phyloP scores from a whole-genome alignment of 805 yeast species.

The Monosporozyma servazzii region DNA sequence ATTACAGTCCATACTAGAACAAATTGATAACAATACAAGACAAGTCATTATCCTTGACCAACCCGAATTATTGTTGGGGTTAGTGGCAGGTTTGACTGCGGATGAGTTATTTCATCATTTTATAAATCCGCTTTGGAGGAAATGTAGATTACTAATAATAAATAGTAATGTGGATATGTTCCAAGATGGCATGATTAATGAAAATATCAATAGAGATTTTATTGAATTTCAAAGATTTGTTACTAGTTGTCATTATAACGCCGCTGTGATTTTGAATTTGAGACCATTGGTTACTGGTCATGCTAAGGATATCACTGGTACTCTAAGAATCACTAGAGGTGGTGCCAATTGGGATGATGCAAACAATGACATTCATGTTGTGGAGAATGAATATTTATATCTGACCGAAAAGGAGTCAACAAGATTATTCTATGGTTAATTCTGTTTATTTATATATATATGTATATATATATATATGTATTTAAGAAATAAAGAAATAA shows the following conservation, averaged over 20 bases:
- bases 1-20: constrained; percentile 58
- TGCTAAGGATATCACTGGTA: constrained; percentile 76
- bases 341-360: constrained; percentile 26
- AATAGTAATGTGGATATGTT: constrained; percentile 15
- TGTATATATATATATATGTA: not conserved
- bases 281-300: constrained; percentile 70
- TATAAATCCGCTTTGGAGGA: constrained; percentile 19
- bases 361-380: constrained; percentile 25
- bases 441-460: not conserved
- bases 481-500: too few species aligned
- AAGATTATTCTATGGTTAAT: constrained; percentile 33
- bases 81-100: constrained; percentile 20
- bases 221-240: constrained; percentile 23
- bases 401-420: constrained; percentile 46
- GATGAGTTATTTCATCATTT: constrained; percentile 22
- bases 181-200: constrained; percentile 6
- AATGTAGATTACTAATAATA: constrained; percentile 21
- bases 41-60: constrained; percentile 23
- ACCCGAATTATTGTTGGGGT: constrained; percentile 25
- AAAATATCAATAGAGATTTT: constrained; percentile 7
- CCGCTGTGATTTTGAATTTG: constrained; percentile 35
- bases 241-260: constrained; percentile 16
- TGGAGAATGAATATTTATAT: constrained; percentile 58
- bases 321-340: constrained; percentile 52
- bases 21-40: constrained; percentile 33